These are phyloP conservation scores for Oryza meyeriana DNA, from an alignment of 176 grass and related monocot species.

Conservation along the genomic window DNA sequence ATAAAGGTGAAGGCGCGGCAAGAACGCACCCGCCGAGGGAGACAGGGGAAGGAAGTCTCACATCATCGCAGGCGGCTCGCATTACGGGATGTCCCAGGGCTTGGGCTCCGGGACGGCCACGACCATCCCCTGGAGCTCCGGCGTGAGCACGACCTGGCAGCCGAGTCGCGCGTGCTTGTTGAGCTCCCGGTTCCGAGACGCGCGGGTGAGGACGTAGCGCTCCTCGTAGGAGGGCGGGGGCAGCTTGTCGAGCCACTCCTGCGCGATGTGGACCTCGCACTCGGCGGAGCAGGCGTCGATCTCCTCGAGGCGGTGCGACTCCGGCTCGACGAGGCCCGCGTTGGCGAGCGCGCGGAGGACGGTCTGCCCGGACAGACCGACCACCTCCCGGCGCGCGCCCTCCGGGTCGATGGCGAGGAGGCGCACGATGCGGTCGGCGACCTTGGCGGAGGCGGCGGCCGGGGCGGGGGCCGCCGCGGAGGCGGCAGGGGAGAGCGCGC, in stretches of 20 bases:
- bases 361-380: constrained; percentile 80
- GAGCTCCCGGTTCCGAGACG: constrained; percentile 69
- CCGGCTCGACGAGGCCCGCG: constrained; percentile 79
- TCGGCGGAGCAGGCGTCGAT: constrained; percentile 94
- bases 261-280: constrained; percentile 97
- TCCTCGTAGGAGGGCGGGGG: constrained; percentile 78
- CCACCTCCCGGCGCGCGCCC: constrained; percentile 59
- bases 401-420: constrained; percentile 76
- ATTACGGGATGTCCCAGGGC: constrained; percentile 96
- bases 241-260: constrained; percentile 97
- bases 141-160: constrained; percentile 82
- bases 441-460: constrained; percentile 56
- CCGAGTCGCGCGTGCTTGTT: constrained; percentile 93
- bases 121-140: constrained; percentile 90
- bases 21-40: background rate
- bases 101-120: constrained; percentile 83
- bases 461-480: constrained; percentile 20
- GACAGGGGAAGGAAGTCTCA: constrained; percentile 2
- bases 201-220: constrained; percentile 70
- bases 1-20: background rate
- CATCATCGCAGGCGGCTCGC: background rate
- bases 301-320: constrained; percentile 85
- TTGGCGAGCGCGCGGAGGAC: constrained; percentile 80
- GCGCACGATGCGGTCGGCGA: constrained; percentile 92
- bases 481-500: constrained; percentile 30